Percentiles rank a stretch among this genome's conserved stretches.
These are phyloP conservation scores for Blastobotrys apis DNA, from an alignment of 1,139 yeast species.

Conservation along the genomic window DNA sequence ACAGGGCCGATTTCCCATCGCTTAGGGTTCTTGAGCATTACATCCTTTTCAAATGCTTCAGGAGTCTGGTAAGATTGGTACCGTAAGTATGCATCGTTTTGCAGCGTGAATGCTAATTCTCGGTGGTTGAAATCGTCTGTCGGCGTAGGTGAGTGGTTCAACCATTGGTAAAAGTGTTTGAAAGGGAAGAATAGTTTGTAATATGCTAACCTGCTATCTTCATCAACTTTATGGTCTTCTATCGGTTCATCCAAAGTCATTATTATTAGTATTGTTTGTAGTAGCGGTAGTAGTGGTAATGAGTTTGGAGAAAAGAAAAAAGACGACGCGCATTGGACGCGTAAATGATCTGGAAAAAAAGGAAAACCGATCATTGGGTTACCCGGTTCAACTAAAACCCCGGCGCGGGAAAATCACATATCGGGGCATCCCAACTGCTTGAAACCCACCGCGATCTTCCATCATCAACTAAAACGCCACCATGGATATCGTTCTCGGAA, in stretches of 20 bases:
- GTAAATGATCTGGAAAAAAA: too few species aligned
- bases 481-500: slow-evolving; percentile 90
- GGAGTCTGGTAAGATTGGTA: slow-evolving; percentile 68
- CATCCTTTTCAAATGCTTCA: slow-evolving; percentile 74
- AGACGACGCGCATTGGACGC: too few species aligned
- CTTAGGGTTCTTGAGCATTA: slow-evolving; percentile 70
- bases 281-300: neutral
- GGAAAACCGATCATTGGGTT: too few species aligned
- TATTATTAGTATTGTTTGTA: neutral
- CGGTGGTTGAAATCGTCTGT: slow-evolving; percentile 66
- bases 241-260: slow-evolving; percentile 4
- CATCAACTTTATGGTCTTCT: slow-evolving; percentile 17
- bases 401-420: neutral
- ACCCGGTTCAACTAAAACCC: slow-evolving; percentile 1
- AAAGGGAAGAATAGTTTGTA: slow-evolving; percentile 63
- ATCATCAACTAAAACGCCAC: neutral
- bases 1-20: slow-evolving; percentile 96
- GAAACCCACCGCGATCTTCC: neutral
- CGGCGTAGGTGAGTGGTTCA: slow-evolving; percentile 76
- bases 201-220: slow-evolving; percentile 38
- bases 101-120: slow-evolving; percentile 88
- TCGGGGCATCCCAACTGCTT: neutral
- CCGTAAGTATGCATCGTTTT: slow-evolving; percentile 58
- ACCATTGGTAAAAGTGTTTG: slow-evolving; percentile 76
- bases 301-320: neutral